Evolutionary conservation across 345 rosid genomes (phyloP), one percentile per base, ranked within the genome.

Genomic region (Salix brachista): DNA sequence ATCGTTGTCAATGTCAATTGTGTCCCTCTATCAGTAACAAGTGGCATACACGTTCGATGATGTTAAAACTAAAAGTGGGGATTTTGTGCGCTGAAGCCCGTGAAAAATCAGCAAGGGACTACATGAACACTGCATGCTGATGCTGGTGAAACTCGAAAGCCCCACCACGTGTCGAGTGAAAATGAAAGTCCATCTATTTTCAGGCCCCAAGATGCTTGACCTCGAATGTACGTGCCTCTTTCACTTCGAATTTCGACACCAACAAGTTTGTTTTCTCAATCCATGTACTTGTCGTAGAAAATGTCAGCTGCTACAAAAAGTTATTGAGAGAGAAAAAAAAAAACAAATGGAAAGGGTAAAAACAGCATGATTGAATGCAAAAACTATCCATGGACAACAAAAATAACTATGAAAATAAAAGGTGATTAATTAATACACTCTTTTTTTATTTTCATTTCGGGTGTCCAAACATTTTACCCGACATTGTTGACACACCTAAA

Each of bases 1-100:
- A 26, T 82, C 73, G 74, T 67, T 79, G 79, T 74, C 78, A 4
- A 44, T 36, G 68, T 62, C 68, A 5, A 32, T 5, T 34, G 71
- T 14, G 71, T 9, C 76, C 61, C 61, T 52, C 18, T 65, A 19
- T 18, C 8, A 23, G 80, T 76, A 77, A 78, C 77, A 74, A 65
- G 80, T 26, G 21, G 11, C 2, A 50, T 62, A 46, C 76, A 76
- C 75, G 78, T 79, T 56, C 4, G 3, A 79, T 71, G 50, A 17
- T 21, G 4, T 54, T 52, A 7, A 28, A 28, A 28, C 30, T 28
- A 28, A 41, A 7, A 23, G 61, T 12, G 25, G 9, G 18, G 2
- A 1, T 34, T 21, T 6, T 32, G 64, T 21, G 11, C 32, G 11
- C 17, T 41, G 1, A n/a, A 36, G 39, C 19, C n/a, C 17, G 21